These are phyloP conservation scores for Eucalyptus marginata DNA, from an alignment of 345 rosid species.

Conservation along the genomic window DNA sequence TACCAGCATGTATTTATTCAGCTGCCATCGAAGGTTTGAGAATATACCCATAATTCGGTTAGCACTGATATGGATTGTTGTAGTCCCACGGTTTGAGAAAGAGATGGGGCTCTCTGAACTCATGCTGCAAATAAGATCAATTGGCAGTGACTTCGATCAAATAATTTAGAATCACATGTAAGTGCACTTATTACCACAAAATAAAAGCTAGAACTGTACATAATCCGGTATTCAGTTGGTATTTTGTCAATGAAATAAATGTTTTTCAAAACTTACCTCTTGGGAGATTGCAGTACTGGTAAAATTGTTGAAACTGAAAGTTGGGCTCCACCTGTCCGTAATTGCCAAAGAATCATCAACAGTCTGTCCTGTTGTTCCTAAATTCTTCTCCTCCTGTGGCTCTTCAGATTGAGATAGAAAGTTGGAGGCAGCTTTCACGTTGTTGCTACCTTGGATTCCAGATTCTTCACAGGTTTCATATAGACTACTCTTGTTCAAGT, in stretches of 20 bases:
- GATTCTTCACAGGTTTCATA: not conserved
- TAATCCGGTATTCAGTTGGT: not conserved
- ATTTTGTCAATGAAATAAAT: not conserved
- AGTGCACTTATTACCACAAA: not conserved
- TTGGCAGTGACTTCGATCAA: not conserved
- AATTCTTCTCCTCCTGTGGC: not conserved
- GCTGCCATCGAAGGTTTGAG: not conserved
- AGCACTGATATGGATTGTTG: not conserved
- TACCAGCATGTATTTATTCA: not conserved
- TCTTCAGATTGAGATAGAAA: not conserved
- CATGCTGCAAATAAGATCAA: not conserved
- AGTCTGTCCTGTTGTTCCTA: not conserved
- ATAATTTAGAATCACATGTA: not conserved
- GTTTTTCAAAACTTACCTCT: not conserved
- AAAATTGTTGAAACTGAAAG: not conserved
- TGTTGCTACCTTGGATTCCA: not conserved
- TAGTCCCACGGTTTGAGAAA: not conserved
- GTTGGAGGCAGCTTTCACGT: not conserved
- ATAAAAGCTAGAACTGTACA: not conserved
- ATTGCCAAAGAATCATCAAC: not conserved
- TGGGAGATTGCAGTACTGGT: not conserved
- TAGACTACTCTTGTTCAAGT: not conserved
- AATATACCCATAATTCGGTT: not conserved
- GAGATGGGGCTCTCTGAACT: not conserved
- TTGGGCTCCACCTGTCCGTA: not conserved